A percentile compares a stretch with the other conserved stretches of the same genome.
phyloP scores from a whole-genome alignment of 2,329 filamentous ascomycete genomes.

The Zopfia rhizophila region DNA sequence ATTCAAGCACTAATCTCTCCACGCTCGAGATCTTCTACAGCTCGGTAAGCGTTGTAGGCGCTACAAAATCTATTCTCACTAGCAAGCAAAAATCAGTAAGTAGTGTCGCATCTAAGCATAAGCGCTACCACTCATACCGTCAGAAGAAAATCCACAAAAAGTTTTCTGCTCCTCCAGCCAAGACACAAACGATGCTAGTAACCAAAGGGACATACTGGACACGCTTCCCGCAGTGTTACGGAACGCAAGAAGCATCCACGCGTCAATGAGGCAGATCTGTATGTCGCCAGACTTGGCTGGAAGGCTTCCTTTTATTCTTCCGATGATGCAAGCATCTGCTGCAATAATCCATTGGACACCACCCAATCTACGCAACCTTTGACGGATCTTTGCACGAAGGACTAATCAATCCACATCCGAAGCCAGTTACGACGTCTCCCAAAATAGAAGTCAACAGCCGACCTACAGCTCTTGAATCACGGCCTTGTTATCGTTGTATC shows the following conservation, averaged over 20 bases:
- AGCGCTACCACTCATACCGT: not conserved
- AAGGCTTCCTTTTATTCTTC: conserved; percentile 2
- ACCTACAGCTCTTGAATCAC: conserved; percentile 51
- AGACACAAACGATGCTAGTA: conserved; percentile 34
- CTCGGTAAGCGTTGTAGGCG: too few relatives aligned
- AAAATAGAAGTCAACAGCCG: not conserved
- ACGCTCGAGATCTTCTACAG: not conserved
- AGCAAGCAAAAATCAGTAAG: too few relatives aligned
- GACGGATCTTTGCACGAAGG: conserved; percentile 61
- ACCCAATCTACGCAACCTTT: not conserved
- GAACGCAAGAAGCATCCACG: conserved; percentile 59
- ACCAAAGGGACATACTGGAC: conserved; percentile 37
- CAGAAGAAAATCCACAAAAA: not conserved
- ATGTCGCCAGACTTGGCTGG: conserved; percentile 59
- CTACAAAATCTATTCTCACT: too few relatives aligned
- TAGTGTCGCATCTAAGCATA: not conserved
- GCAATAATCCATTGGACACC: not conserved
- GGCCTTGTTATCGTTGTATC: conserved; percentile 65
- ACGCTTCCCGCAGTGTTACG: conserved; percentile 31
- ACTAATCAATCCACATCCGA: conserved; percentile 38
- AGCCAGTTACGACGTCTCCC: not conserved
- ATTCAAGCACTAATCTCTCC: not conserved
- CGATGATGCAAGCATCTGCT: conserved; percentile 4
- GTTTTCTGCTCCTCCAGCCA: not conserved
- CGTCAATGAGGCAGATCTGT: conserved; percentile 62